Base-by-base conservation (phyloP, 139 green algal genomes). In the Chlorella sp. region DNA sequence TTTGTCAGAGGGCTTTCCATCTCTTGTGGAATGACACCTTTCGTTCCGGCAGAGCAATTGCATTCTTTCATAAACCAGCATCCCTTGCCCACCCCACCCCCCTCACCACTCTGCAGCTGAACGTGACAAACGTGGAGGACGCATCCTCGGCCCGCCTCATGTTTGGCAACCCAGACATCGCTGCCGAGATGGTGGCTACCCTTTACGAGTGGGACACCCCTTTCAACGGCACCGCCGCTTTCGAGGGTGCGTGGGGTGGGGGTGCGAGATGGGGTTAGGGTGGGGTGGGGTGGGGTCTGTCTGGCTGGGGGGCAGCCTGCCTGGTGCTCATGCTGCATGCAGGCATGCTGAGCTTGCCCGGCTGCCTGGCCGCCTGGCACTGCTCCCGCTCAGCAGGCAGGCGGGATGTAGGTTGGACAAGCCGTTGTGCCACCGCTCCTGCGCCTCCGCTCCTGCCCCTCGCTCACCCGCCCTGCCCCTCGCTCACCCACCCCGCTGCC, bases 111-210 rank as follows among this genome's bases (percentile, higher is more conserved):
- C 75, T 39, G 75, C 75, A 85, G 79, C 68, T 88, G 4, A 88
- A 88, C 12, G 37, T 88, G 34, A 88, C 84, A 0, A 68, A 42
- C 30, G 68, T 80, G 36, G 84, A 19, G 14, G 48, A 76, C 40
- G 42, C 57, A 28, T 19, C 39, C 0, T 39, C 84, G 7, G 84
- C 71, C 39, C 80, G 68, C 66, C 39, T 88, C 24, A 68, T 88
- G 66, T 88, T 34, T 53, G 84, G 84, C 30, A 81, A 81, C 68
- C 84, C 84, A 3, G 32, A 88, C 0, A 36, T 88, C 14, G 26
- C 37, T 4, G 39, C 12, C 39, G 84, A 88, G 39, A 68, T 0
- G 84, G 84, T 88, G 30, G 48, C 48, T 16, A 57, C 48, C 9
- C 7, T 57, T 9, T 57, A 57, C 48, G 48, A 57, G 48, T 57